phyloP scores from a whole-genome alignment of 1,139 yeast species.

The Hansenula sp. region DNA sequence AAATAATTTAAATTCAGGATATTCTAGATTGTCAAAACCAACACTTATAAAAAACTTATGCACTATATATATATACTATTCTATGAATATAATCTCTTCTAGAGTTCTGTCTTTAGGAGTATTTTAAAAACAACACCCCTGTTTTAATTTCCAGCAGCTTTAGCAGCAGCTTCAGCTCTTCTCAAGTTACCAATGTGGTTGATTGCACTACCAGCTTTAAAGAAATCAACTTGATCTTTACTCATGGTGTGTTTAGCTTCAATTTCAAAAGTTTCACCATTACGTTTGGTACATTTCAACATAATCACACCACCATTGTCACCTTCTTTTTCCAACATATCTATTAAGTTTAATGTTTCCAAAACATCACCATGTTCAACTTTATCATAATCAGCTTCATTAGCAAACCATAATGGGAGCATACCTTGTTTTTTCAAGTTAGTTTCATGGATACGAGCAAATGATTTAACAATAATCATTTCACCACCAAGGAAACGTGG shows the following conservation, averaged over 20 bases:
- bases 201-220: constrained; percentile 96
- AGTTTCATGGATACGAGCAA: constrained; percentile 93
- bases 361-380: constrained; percentile 73
- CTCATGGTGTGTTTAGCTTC: constrained; percentile 94
- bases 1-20: too few relatives aligned
- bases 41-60: too few relatives aligned
- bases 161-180: constrained; percentile 22
- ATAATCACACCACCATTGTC: constrained; percentile 79
- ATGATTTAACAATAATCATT: constrained; percentile 85
- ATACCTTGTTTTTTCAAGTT: constrained; percentile 94
- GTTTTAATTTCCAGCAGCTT: constrained; percentile 4
- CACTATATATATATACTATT: not conserved
- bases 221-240: constrained; percentile 89
- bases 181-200: constrained; percentile 76
- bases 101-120: too few relatives aligned
- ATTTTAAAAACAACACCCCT: too few relatives aligned
- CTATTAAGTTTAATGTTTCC: constrained; percentile 72
- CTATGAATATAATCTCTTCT: too few relatives aligned
- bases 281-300: constrained; percentile 68
- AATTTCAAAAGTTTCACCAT: constrained; percentile 68
- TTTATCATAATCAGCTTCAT: constrained; percentile 84
- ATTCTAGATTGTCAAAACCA: too few relatives aligned
- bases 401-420: constrained; percentile 87
- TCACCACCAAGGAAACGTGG: constrained; percentile 93
- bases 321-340: constrained; percentile 77